These are phyloP conservation scores for Aspergillaceae sp. DNA, from an alignment of 2,329 filamentous ascomycete genomes.

Conservation along the genomic window DNA sequence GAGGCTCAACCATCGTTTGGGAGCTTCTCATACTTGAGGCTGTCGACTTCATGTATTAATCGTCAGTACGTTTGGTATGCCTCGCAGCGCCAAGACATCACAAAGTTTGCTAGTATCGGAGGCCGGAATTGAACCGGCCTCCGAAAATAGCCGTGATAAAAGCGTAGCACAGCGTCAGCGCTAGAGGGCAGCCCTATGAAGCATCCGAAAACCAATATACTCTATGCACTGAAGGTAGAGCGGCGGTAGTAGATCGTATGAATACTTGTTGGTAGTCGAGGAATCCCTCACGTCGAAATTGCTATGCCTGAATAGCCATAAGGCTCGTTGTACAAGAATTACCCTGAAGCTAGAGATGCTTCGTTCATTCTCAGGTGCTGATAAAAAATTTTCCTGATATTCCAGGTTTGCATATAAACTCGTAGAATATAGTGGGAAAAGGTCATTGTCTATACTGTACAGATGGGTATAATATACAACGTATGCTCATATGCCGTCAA, in stretches of 20 bases:
- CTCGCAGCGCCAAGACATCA: not conserved
- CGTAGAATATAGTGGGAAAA: not conserved
- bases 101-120: constrained; percentile 23
- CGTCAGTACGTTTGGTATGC: not conserved
- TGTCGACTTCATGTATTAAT: not conserved
- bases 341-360: too few species aligned
- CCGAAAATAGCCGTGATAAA: constrained; percentile 23
- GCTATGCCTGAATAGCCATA: too few species aligned
- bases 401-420: not conserved
- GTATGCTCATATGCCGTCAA: constrained; percentile 1
- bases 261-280: too few species aligned
- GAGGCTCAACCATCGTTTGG: not conserved
- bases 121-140: constrained; percentile 38
- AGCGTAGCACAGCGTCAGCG: not conserved
- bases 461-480: constrained; percentile 1
- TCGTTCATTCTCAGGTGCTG: too few species aligned
- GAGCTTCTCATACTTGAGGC: too few species aligned
- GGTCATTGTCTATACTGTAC: not conserved
- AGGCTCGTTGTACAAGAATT: too few species aligned
- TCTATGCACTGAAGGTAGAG: not conserved
- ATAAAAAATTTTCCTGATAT: not conserved
- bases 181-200: not conserved
- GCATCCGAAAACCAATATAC: too few species aligned
- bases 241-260: too few species aligned
- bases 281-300: too few species aligned